phyloP scores from a whole-genome alignment of 2,329 filamentous ascomycete species.

The Colletotrichum plurivorum region DNA sequence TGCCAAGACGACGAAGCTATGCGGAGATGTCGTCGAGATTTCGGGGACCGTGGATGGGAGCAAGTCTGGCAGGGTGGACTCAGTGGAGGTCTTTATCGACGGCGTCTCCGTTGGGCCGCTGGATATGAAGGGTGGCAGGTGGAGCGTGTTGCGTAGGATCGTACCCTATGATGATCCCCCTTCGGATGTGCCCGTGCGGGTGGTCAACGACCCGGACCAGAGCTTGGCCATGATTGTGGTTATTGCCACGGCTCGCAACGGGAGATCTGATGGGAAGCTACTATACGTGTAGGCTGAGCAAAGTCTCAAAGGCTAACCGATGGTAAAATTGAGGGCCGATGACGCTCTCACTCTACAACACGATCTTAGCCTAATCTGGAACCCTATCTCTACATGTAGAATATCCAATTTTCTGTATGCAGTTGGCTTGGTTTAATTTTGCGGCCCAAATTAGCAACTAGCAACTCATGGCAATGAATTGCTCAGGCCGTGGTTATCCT shows the following conservation, averaged over 20 bases:
- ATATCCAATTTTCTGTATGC: no score
- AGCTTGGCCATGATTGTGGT: slow-evolving; percentile 20
- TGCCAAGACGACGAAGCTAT: background rate
- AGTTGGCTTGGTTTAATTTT: no score
- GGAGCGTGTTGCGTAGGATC: background rate
- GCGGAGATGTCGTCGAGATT: background rate
- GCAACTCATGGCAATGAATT: no score
- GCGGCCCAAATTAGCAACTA: no score
- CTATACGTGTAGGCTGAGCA: slow-evolving; percentile 6
- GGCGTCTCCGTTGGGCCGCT: background rate
- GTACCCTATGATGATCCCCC: background rate
- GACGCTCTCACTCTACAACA: no score
- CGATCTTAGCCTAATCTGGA: no score
- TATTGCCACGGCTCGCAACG: slow-evolving; percentile 5
- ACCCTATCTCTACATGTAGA: no score
- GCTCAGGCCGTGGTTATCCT: no score
- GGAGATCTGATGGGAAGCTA: slow-evolving; percentile 14
- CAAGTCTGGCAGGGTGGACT: background rate
- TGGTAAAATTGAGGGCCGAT: no score
- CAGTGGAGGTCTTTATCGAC: slow-evolving; percentile 14
- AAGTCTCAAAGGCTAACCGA: background rate
- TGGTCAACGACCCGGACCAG: slow-evolving; percentile 8
- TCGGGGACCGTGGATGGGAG: slow-evolving; percentile 1
- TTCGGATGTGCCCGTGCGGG: background rate
- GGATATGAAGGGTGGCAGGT: background rate